Percentiles rank a stretch among this genome's conserved stretches.
Evolutionary conservation across 2,329 filamentous ascomycete genomes (phyloP).

Genomic region (Fusarium sp.): DNA sequence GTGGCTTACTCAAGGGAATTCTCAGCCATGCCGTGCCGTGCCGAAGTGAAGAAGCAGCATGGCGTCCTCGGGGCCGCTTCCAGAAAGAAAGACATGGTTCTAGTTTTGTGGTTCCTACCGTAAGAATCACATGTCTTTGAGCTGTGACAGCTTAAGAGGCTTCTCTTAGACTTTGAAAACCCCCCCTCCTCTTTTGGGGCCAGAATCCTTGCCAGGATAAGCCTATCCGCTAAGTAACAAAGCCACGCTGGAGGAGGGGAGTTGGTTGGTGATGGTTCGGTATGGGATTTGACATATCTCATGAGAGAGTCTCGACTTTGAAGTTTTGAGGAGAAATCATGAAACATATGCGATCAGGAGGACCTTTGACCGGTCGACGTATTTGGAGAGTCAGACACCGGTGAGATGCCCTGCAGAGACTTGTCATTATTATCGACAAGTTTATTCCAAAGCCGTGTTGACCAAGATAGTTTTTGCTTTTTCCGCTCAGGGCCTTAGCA

Average conservation of each 20-base stretch:
- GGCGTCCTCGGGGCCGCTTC: neutral
- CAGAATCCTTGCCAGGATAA: slow-evolving; percentile 15
- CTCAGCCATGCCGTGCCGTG: slow-evolving; percentile 25
- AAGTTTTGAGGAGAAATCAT: neutral
- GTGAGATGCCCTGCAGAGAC: slow-evolving; percentile 20
- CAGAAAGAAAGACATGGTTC: slow-evolving; percentile 30
- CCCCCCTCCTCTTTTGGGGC: neutral
- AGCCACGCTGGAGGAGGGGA: slow-evolving; percentile 4
- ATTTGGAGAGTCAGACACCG: slow-evolving; percentile 19
- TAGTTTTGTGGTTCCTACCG: slow-evolving; percentile 6
- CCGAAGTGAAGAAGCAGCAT: slow-evolving; percentile 3
- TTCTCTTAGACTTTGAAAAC: neutral
- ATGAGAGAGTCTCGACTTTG: neutral
- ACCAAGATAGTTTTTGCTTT: too few relatives aligned
- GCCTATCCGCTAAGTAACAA: neutral
- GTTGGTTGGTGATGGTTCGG: neutral
- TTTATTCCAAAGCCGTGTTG: neutral
- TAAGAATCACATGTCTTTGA: slow-evolving; percentile 20
- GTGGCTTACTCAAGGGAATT: slow-evolving; percentile 20
- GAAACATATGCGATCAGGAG: neutral
- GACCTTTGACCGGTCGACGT: slow-evolving; percentile 13
- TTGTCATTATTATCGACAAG: slow-evolving; percentile 24
- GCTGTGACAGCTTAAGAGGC: slow-evolving; percentile 18
- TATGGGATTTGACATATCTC: slow-evolving; percentile 1
- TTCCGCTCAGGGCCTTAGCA: too few relatives aligned